Evolutionary conservation across 2,329 filamentous ascomycete genomes (phyloP), one percentile per base, ranked within the genome.

Genomic region (Aspergillus neoniger): DNA sequence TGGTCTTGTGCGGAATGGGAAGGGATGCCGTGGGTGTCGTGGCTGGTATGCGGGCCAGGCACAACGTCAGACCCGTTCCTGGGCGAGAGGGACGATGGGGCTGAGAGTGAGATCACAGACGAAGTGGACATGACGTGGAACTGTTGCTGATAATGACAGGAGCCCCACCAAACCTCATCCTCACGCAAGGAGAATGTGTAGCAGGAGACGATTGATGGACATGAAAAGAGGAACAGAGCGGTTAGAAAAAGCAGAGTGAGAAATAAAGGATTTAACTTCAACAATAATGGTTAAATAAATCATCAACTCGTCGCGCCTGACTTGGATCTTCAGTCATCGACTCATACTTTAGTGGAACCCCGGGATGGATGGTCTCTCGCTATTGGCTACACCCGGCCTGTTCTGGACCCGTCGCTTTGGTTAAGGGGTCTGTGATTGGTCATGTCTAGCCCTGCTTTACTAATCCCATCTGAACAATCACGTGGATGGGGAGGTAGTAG

Each of bases 311-410:
- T 39, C 49, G 51, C 47, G 19, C 19, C 38, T 30, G 50, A 55
- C 25, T 56, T 19, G 25, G 57, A 59, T 57, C 62, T 53, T 60
- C 60, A 57, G 64, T 59, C 59, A 50, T 63, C 63, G 63, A 67
- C 63, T 67, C 65, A 64, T 64, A 61, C 60, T 62, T 60, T 60
- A 43, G 63, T 7, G 32, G 32, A 8, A 17, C 38, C 38, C 15
- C 21, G 17, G 39, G 5, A 14, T 21, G 6, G 4, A 10, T 21
- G n/a, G 39, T 15, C 12, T 41, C 5, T 28, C 32, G 25, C 44
- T 12, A 61, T 60, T 62, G 57, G 60, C 48, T 44, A 12, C 30
- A 38, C 17, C 8, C 2, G 2, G 8, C 2, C 3, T 25, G 28
- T 1, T 62, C 61, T 52, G 58, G 61, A n/a, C 61, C 48, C 28